Evolutionary conservation across 2,329 filamentous ascomycete species (phyloP).

Genomic region (Botrytis paeoniae): DNA sequence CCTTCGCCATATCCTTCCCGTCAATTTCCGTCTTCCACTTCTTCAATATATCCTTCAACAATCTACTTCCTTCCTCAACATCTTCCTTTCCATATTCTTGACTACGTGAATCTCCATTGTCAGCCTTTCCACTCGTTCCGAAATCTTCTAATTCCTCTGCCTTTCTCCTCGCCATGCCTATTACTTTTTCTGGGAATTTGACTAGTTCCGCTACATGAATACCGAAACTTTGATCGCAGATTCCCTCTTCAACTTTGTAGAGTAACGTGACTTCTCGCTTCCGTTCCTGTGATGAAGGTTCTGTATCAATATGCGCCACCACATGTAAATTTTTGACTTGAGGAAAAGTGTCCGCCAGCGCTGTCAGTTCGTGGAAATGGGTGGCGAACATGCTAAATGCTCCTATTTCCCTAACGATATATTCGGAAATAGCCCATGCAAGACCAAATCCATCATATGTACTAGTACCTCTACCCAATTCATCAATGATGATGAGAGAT

Average conservation of each 20-base stretch:
- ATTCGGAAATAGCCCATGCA: conserved; percentile 98
- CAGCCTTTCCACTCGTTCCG: conserved; percentile 67
- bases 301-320: conserved; percentile 76
- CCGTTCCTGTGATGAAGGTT: conserved; percentile 38
- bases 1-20: conserved; percentile 58
- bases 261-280: conserved; percentile 85
- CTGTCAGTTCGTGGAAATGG: conserved; percentile 96
- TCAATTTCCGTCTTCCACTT: conserved; percentile 74
- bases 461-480: conserved; percentile 91
- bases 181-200: conserved; percentile 92
- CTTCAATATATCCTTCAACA: conserved; percentile 79
- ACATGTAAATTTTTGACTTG: conserved; percentile 94
- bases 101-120: conserved; percentile 31
- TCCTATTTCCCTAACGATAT: conserved; percentile 92
- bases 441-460: conserved; percentile 98
- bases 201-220: conserved; percentile 98
- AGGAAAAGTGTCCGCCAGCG: conserved; percentile 78
- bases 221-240: conserved; percentile 96
- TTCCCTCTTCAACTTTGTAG: conserved; percentile 93
- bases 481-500: conserved; percentile 97
- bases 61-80: conserved; percentile 79
- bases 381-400: conserved; percentile 95
- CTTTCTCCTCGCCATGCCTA: conserved; percentile 98
- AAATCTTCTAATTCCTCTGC: conserved; percentile 98
- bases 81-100: conserved; percentile 72